Percentiles rank a stretch among this genome's conserved stretches.
Evolutionary conservation across 306 rosid genomes (phyloP).

Genomic region (barrel medic (Medicago truncatula)): DNA sequence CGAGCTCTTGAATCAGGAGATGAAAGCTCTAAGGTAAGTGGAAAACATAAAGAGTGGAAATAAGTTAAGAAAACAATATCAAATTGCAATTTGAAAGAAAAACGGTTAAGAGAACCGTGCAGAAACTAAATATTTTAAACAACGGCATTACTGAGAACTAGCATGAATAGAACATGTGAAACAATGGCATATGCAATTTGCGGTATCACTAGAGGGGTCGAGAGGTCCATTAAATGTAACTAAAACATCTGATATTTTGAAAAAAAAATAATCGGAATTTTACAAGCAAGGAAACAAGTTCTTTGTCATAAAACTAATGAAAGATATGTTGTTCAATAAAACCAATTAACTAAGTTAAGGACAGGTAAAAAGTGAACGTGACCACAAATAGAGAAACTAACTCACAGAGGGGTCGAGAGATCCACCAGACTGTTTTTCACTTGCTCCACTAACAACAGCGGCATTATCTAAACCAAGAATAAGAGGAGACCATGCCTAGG

Average conservation of each 20-base stretch:
- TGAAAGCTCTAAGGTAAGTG: constrained; percentile 84
- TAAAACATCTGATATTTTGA: neutral
- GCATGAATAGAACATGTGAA: constrained; percentile 1
- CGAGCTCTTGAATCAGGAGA: constrained; percentile 64
- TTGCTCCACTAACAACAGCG: constrained; percentile 45
- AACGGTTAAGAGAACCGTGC: neutral
- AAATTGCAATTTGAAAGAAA: constrained; percentile 11
- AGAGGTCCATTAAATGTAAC: too few relatives aligned
- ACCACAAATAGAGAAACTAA: constrained; percentile 39
- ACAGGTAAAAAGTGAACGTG: neutral
- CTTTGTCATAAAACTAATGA: neutral
- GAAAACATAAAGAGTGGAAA: too few relatives aligned
- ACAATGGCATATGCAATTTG: neutral
- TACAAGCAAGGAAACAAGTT: neutral
- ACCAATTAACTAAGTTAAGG: constrained; percentile 12
- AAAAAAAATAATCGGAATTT: too few relatives aligned
- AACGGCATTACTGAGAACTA: constrained; percentile 20
- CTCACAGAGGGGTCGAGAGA: constrained; percentile 74
- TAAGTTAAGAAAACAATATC: constrained; percentile 25
- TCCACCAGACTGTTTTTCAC: constrained; percentile 42
- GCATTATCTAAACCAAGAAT: constrained; percentile 46
- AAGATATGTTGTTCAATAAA: constrained; percentile 4
- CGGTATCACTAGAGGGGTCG: neutral
- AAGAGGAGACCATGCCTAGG: constrained; percentile 78
- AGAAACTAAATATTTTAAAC: constrained; percentile 18